phyloP scores from a whole-genome alignment of 352 stramenopile genomes.

The Pythium phragmiticola region DNA sequence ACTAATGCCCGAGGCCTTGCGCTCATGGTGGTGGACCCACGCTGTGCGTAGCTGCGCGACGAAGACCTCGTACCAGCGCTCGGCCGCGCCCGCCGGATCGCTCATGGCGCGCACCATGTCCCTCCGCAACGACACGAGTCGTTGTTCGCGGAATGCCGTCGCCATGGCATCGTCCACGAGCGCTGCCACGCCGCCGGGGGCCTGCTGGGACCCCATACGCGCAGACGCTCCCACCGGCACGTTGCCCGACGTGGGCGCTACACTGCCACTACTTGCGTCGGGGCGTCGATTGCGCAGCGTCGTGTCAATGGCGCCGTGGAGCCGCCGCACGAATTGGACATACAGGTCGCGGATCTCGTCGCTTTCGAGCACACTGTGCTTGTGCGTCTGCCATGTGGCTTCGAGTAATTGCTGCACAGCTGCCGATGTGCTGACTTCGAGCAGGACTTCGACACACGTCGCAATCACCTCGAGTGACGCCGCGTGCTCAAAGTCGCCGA shows the following conservation, averaged over 20 bases:
- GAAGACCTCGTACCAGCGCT: slow-evolving; percentile 9
- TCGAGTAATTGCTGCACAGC: slow-evolving; percentile 1
- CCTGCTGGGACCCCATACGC: background rate
- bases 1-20: slow-evolving; percentile 20
- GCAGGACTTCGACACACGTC: slow-evolving; percentile 14
- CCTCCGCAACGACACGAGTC: slow-evolving; percentile 15
- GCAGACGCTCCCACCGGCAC: too few relatives aligned
- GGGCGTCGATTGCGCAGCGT: slow-evolving; percentile 1
- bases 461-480: slow-evolving; percentile 3
- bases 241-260: too few relatives aligned
- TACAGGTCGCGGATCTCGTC: slow-evolving; percentile 10
- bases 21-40: slow-evolving; percentile 14
- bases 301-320: slow-evolving; percentile 12
- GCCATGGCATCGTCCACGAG: slow-evolving; percentile 40
- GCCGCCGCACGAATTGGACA: slow-evolving; percentile 9
- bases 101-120: slow-evolving; percentile 5
- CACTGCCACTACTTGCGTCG: background rate
- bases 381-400: slow-evolving; percentile 8
- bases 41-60: slow-evolving; percentile 9
- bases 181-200: slow-evolving; percentile 10
- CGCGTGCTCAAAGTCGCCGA: background rate
- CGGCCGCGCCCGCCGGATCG: slow-evolving; percentile 7
- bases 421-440: slow-evolving; percentile 11
- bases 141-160: slow-evolving; percentile 22
- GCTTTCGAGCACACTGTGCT: slow-evolving; percentile 4